Evolutionary conservation across 257 asterid species (phyloP), one percentile per base, ranked within the genome.

Genomic region (Nicotiana otophora): DNA sequence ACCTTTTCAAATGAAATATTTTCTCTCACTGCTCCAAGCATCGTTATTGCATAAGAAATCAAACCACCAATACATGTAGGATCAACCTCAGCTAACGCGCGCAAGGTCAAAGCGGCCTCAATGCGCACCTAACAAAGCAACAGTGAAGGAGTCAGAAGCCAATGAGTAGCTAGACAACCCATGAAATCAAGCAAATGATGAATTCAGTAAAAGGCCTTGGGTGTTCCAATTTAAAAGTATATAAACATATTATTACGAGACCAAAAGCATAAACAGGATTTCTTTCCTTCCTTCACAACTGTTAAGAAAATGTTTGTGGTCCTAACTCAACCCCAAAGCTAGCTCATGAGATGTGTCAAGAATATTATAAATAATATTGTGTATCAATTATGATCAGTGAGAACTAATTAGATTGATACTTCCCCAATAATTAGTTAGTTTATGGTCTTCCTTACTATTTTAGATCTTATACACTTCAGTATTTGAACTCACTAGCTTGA

Each of bases 51-150:
- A 90, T 90, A 94, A 83, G 98, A 96, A 85, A 94, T 92, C 92
- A 96, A 88, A 89, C 98, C 98, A 86, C 98, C 98, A 88, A 94
- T 92, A 79, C 93, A 93, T 62, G 98, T 90, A 54, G 99, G 99
- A 88, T 96, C 99, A 87, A 96, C 97, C 90, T 96, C 98, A 86
- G 94, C 97, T 84, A 96, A 88, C 12, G 92, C 93, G 72, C 98
- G 98, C 85, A 96, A 88, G 85, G 98, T 89, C 90, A 96, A 87
- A 70, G 99, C 98, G 86, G 98, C 99, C 92, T 96, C 99, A 89
- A 91, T 93, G 72, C 98, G 96, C 85, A 94, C 99, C 99, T 96
- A 84, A 65, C 83, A 82, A 84, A 80, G 46, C 80, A 60, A 72
- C 55, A 77, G 57, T 26, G 26, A 72, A 67, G 78, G 64, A 23